These are phyloP conservation scores for Apiospora marii DNA, from an alignment of 2,329 filamentous ascomycete species.

Conservation along the genomic window DNA sequence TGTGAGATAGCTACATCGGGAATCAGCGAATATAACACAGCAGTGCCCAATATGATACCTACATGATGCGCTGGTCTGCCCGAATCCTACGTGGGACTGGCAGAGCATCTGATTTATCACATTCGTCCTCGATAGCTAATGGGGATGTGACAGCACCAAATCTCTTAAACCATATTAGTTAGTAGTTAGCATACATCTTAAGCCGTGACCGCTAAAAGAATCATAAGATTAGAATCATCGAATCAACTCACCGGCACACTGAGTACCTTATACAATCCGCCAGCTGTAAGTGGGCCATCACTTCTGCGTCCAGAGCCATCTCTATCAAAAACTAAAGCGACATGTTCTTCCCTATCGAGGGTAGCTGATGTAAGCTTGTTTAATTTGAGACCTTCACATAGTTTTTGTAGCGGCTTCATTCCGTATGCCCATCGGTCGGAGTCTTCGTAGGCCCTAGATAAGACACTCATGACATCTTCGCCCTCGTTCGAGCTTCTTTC, in stretches of 20 bases:
- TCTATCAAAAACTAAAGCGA: neutral
- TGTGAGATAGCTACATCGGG: neutral
- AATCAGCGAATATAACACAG: too few species aligned
- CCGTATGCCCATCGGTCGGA: neutral
- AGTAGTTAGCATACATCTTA: neutral
- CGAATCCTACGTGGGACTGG: neutral
- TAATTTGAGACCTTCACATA: neutral
- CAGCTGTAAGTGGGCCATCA: neutral
- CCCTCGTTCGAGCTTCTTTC: neutral
- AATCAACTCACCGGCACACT: neutral
- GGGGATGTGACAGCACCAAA: neutral
- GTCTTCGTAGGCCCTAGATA: neutral
- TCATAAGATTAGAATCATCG: neutral
- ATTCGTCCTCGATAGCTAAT: neutral
- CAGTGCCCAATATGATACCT: too few species aligned
- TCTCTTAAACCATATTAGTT: neutral
- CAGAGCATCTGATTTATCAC: neutral
- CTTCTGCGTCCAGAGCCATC: neutral
- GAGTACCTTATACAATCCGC: neutral
- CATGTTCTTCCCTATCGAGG: neutral
- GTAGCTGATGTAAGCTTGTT: neutral
- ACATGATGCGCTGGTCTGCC: neutral
- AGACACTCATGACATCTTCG: neutral
- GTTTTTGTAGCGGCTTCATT: neutral
- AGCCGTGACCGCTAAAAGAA: too few species aligned